Evolutionary conservation across 2,329 filamentous ascomycete genomes (phyloP).

Genomic region (Podosphaera xanthii): DNA sequence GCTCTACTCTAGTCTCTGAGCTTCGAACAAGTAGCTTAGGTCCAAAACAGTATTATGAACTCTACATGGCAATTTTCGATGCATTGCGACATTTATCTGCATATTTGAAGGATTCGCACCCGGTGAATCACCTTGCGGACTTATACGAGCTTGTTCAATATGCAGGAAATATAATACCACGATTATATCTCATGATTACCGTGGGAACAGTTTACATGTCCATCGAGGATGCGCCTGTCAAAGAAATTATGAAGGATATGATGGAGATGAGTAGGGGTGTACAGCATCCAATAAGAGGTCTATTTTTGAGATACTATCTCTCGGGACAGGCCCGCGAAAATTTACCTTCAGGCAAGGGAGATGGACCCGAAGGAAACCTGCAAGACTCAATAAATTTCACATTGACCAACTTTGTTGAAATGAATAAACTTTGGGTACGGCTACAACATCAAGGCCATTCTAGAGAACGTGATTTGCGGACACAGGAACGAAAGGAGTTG

Average conservation of each 20-base stretch:
- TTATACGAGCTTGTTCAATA: slow-evolving; percentile 96
- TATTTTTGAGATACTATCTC: slow-evolving; percentile 91
- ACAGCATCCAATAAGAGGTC: slow-evolving; percentile 82
- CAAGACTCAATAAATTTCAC: slow-evolving; percentile 97
- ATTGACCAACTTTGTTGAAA: slow-evolving; percentile 95
- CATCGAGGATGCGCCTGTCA: slow-evolving; percentile 91
- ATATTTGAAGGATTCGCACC: slow-evolving; percentile 91
- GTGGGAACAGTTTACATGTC: slow-evolving; percentile 98
- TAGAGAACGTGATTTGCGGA: slow-evolving; percentile 76
- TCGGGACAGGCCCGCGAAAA: slow-evolving; percentile 84
- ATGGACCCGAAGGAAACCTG: slow-evolving; percentile 84
- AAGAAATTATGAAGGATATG: slow-evolving; percentile 99
- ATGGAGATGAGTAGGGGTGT: slow-evolving; percentile 99
- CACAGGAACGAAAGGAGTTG: slow-evolving; percentile 82
- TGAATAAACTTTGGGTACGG: slow-evolving; percentile 99
- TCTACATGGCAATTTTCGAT: slow-evolving; percentile 99
- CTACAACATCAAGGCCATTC: slow-evolving; percentile 95
- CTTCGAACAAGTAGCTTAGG: slow-evolving; percentile 87
- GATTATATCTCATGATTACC: slow-evolving; percentile 96
- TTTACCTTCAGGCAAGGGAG: slow-evolving; percentile 58
- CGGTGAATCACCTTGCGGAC: slow-evolving; percentile 91
- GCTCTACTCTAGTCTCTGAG: slow-evolving; percentile 95
- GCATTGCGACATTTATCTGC: slow-evolving; percentile 88
- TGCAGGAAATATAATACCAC: slow-evolving; percentile 90
- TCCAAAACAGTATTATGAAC: slow-evolving; percentile 99